These are phyloP conservation scores for Tricholoma hemisulphureum DNA, from an alignment of 768 basidiomycete genomes.

Conservation along the genomic window DNA sequence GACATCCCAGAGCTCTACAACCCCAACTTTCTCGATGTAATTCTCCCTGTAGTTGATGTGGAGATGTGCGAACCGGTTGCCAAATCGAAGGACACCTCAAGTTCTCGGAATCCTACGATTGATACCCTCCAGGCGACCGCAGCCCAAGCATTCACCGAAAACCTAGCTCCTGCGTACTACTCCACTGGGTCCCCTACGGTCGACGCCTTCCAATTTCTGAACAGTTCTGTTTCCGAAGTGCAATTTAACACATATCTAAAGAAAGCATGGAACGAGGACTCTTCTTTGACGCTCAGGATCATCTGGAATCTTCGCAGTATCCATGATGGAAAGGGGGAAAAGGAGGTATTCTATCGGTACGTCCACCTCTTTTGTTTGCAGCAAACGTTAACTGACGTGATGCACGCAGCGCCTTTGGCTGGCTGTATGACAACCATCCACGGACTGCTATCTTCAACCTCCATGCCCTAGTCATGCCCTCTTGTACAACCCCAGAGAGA, in stretches of 20 bases:
- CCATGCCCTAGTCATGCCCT: conserved; percentile 48
- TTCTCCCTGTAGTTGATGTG: conserved; percentile 39
- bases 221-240: conserved; percentile 15
- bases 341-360: conserved; percentile 58
- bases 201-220: conserved; percentile 55
- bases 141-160: conserved; percentile 49
- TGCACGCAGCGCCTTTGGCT: conserved; percentile 50
- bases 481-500: conserved; percentile 38
- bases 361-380: conserved; percentile 5
- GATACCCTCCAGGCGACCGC: conserved; percentile 44
- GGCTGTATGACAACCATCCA: conserved; percentile 68
- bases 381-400: neutral
- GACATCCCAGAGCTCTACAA: conserved; percentile 57
- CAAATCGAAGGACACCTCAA: conserved; percentile 1
- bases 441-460: conserved; percentile 68
- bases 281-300: conserved; percentile 55
- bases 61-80: neutral
- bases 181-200: conserved; percentile 53
- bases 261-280: conserved; percentile 58
- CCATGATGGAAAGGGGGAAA: conserved; percentile 65
- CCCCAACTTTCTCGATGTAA: conserved; percentile 52
- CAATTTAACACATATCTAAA: conserved; percentile 37
- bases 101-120: conserved; percentile 49
- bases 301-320: conserved; percentile 72
- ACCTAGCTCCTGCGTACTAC: conserved; percentile 47